A percentile compares a stretch with the other conserved stretches of the same genome.
phyloP scores from a whole-genome alignment of 1,139 yeast genomes.

The Cylindricascospora bacillispora region DNA sequence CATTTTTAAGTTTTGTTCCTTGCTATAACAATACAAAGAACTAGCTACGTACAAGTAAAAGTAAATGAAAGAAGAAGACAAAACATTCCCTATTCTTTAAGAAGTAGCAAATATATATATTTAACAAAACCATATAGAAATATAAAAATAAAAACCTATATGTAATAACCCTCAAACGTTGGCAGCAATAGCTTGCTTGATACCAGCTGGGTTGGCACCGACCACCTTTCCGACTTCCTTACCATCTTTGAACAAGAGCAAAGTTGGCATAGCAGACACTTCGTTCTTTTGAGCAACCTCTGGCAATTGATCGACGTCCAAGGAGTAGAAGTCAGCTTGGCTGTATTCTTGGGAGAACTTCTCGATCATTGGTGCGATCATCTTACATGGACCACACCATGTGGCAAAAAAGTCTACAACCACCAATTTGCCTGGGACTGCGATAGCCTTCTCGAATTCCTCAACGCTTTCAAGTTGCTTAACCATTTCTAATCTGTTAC shows the following conservation, averaged over 20 bases:
- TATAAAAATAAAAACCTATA: background rate
- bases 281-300: slow-evolving; percentile 64
- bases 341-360: slow-evolving; percentile 49
- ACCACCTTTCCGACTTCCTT: slow-evolving; percentile 58
- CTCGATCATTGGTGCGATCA: slow-evolving; percentile 83
- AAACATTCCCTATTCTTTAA: background rate
- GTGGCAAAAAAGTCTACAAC: slow-evolving; percentile 90
- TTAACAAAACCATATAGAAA: background rate
- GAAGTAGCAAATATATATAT: background rate
- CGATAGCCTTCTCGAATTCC: slow-evolving; percentile 52
- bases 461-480: slow-evolving; percentile 34
- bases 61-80: too few species aligned
- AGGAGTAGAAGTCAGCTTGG: slow-evolving; percentile 61
- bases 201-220: slow-evolving; percentile 80
- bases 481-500: slow-evolving; percentile 28
- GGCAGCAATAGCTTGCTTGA: slow-evolving; percentile 54
- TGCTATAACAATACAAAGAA: too few species aligned
- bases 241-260: slow-evolving; percentile 68
- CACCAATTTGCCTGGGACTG: slow-evolving; percentile 45
- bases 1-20: too few species aligned
- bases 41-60: too few species aligned
- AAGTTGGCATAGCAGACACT: slow-evolving; percentile 82
- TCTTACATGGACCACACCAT: slow-evolving; percentile 97
- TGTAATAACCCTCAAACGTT: slow-evolving; percentile 30
- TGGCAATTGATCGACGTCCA: slow-evolving; percentile 71